Percentiles rank a stretch among this genome's conserved stretches.
Evolutionary conservation across 2,329 filamentous ascomycete genomes (phyloP).

Genomic region (Fusarium sp.): DNA sequence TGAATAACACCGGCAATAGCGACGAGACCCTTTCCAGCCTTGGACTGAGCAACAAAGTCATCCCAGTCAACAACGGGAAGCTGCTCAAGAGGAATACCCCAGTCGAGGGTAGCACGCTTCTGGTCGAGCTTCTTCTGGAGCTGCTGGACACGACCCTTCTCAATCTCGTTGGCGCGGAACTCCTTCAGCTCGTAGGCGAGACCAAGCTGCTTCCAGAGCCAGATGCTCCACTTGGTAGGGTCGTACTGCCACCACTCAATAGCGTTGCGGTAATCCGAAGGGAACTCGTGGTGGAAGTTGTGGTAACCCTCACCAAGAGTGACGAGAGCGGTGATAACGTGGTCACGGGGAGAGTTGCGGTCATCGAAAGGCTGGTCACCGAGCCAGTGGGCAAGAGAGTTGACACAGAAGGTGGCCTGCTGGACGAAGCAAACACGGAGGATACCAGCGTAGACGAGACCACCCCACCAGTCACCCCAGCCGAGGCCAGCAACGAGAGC

Average conservation of each 20-base stretch:
- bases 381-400: conserved; percentile 90
- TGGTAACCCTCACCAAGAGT: conserved; percentile 92
- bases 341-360: conserved; percentile 89
- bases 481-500: conserved; percentile 78
- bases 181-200: conserved; percentile 89
- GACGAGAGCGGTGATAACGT: conserved; percentile 85
- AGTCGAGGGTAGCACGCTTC: conserved; percentile 83
- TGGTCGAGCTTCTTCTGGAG: conserved; percentile 93
- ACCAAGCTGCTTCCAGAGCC: conserved; percentile 83
- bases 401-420: conserved; percentile 93
- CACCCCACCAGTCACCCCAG: conserved; percentile 85
- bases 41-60: conserved; percentile 80
- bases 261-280: conserved; percentile 91
- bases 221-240: conserved; percentile 91
- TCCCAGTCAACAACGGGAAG: conserved; percentile 89
- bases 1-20: conserved; percentile 87
- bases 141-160: conserved; percentile 90
- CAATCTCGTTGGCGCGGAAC: conserved; percentile 91
- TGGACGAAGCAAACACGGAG: conserved; percentile 90
- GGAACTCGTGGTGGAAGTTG: conserved; percentile 97
- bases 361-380: conserved; percentile 94
- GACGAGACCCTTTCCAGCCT: conserved; percentile 79
- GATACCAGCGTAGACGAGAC: conserved; percentile 86
- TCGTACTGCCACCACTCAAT: conserved; percentile 93
- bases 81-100: conserved; percentile 86